A percentile compares a stretch with the other conserved stretches of the same genome.
These are phyloP conservation scores for Curvularia hawaiiensis DNA, from an alignment of 2,329 filamentous ascomycete species.

Conservation along the genomic window DNA sequence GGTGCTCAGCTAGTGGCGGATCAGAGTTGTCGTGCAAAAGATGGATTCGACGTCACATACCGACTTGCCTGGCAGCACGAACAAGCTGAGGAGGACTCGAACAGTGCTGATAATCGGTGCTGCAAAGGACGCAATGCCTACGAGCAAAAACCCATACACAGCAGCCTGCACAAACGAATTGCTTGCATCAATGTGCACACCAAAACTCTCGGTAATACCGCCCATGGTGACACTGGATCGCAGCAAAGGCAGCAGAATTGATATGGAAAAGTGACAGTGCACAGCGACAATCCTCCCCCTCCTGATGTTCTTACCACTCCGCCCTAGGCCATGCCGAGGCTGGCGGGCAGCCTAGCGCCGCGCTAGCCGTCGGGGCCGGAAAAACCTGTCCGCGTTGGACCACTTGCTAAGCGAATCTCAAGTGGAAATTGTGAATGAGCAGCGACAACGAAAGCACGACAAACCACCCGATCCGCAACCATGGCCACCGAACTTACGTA, in stretches of 20 bases:
- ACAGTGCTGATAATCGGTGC: constrained; percentile 53
- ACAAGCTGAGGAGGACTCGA: constrained; percentile 54
- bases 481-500: constrained; percentile 54
- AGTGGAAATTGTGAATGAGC: constrained; percentile 22
- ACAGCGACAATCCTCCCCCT: neutral
- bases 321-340: constrained; percentile 16
- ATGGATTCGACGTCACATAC: constrained; percentile 38
- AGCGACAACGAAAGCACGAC: constrained; percentile 37
- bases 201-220: constrained; percentile 31
- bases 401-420: constrained; percentile 19
- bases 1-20: constrained; percentile 68
- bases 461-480: constrained; percentile 46
- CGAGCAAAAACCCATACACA: constrained; percentile 36
- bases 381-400: constrained; percentile 8
- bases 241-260: neutral
- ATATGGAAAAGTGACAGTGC: constrained; percentile 1
- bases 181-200: constrained; percentile 40
- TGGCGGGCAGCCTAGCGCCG: constrained; percentile 8
- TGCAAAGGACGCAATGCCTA: constrained; percentile 38
- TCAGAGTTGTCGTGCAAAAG: constrained; percentile 1
- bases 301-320: neutral
- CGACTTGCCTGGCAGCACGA: constrained; percentile 55
- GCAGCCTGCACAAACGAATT: constrained; percentile 36
- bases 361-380: constrained; percentile 13
- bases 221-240: constrained; percentile 16